phyloP scores from a whole-genome alignment of 73 alveolate species.

The Urostyla sp. region DNA sequence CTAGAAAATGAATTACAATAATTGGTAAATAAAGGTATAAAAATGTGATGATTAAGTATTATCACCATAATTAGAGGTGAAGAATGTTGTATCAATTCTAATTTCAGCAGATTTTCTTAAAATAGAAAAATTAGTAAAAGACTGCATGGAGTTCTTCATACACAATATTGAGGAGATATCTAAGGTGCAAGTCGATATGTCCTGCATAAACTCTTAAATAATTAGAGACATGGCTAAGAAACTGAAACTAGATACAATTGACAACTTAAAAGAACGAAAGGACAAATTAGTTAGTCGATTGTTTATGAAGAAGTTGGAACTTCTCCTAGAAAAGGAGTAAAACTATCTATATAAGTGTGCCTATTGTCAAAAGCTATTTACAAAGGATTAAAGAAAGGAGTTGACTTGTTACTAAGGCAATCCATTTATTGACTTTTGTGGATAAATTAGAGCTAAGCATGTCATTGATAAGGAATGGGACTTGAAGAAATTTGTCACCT shows the following conservation, averaged over 20 bases:
- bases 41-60: slow-evolving; percentile 7
- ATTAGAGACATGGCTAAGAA: slow-evolving; percentile 52
- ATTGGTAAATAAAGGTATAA: slow-evolving; percentile 49
- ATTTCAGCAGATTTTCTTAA: slow-evolving; percentile 70
- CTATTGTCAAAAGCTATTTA: slow-evolving; percentile 60
- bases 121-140: slow-evolving; percentile 52
- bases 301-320: slow-evolving; percentile 71
- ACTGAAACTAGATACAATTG: slow-evolving; percentile 36
- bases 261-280: slow-evolving; percentile 58
- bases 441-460: slow-evolving; percentile 62
- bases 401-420: slow-evolving; percentile 62
- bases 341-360: slow-evolving; percentile 62
- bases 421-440: slow-evolving; percentile 53
- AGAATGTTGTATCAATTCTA: slow-evolving; percentile 68
- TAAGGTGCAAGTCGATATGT: slow-evolving; percentile 65
- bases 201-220: slow-evolving; percentile 55
- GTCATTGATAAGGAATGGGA: slow-evolving; percentile 68
- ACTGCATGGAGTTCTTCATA: slow-evolving; percentile 61
- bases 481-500: slow-evolving; percentile 68
- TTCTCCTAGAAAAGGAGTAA: slow-evolving; percentile 65
- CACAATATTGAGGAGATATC: slow-evolving; percentile 62
- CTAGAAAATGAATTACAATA: neutral
- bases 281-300: slow-evolving; percentile 68
- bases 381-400: slow-evolving; percentile 8
- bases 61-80: slow-evolving; percentile 46